Evolutionary conservation across 176 grass and related monocot genomes (phyloP), one percentile per base, ranked within the genome.

Genomic region (Elymus sibiricus): DNA sequence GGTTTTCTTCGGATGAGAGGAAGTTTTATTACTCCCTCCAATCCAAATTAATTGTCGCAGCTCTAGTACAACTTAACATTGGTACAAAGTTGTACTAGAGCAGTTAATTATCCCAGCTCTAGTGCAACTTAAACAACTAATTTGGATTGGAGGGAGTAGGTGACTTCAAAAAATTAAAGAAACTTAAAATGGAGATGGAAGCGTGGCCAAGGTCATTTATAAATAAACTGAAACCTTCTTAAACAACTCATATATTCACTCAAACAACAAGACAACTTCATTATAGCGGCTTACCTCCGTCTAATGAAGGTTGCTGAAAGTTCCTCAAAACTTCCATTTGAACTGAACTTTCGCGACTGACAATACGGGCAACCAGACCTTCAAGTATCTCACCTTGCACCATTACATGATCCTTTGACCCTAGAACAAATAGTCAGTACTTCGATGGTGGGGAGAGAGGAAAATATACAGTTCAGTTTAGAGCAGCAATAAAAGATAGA

Each of bases 311-410:
- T 55, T 89, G 88, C 83, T 90, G 82, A 82, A 80, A 92, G 44
- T 92, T 88, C 86, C 15, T 94, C 70, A 98, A 82, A 73, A 89
- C 90, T 67, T 92, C 84, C 86, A 98, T 91, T 46, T 95, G 96
- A 40, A 78, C 58, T 58, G 82, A 92, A 89, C 96, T 98, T 86
- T 91, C 90, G 73, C 71, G 65, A 67, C 84, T 89, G 9, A 98
- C 96, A 70, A 98, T 64, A 79, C 96, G 91, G 47, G 96, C 96
- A 86, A 98, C 96, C 65, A 98, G 83, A 81, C 96, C 96, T 92
- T 98, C 96, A 77, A 98, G 87, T 64, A 98, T 95, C 85, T 98
- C 96, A 77, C 96, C 96, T 82, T 98, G 96, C 53, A 95, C 90
- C 25, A 91, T 82, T 72, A 94, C 86, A 75, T 98, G 96, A 90